Evolutionary conservation across 2,329 filamentous ascomycete genomes (phyloP), one percentile per base, ranked within the genome.

Genomic region (Neurospora crassa): DNA sequence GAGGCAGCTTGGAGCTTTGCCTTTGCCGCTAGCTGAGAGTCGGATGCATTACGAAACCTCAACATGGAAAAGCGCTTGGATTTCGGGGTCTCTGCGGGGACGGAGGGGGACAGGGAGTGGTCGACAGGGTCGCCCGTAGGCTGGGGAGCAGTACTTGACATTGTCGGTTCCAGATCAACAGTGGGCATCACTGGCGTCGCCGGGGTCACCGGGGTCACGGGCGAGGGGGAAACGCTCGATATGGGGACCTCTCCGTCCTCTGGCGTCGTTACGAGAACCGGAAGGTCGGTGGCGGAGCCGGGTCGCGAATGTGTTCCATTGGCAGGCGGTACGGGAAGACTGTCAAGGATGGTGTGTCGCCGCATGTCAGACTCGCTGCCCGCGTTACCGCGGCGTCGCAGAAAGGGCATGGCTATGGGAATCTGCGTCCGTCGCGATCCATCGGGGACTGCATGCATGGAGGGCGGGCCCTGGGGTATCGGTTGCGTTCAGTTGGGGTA

Each of bases 21-120:
- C 79, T 89, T 88, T 40, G 89, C 84, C 12, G 93, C 93, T 73
- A 98, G 83, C 80, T 97, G 94, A 69, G 94, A 92, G 82, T 98
- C 95, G 10, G 94, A 97, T 73, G 93, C 94, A 86, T 97, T 94
- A 77, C 94, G 92, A 80, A 96, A 94, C 78, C 91, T 90, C 82
- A 97, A 84, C 80, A 97, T 84, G 71, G 87, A 90, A 78, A 91
- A 91, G 73, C 88, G 87, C 72, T 85, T 86, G 76, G 88, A 85
- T 76, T 86, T 89, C 42, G 82, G 81, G 41, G 81, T 83, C 77
- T 89, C 84, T 68, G 87, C 86, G 75, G 88, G 85, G 70, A 85
- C 79, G 16, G 85, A 83, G 37, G 86, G 86, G 14, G 84, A 84
- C 43, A 81, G 81, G 14, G 85, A 82, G 43, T 84, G 81, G 74